These are phyloP conservation scores for Quercus tomentella DNA, from an alignment of 331 rosid genomes.

Conservation along the genomic window DNA sequence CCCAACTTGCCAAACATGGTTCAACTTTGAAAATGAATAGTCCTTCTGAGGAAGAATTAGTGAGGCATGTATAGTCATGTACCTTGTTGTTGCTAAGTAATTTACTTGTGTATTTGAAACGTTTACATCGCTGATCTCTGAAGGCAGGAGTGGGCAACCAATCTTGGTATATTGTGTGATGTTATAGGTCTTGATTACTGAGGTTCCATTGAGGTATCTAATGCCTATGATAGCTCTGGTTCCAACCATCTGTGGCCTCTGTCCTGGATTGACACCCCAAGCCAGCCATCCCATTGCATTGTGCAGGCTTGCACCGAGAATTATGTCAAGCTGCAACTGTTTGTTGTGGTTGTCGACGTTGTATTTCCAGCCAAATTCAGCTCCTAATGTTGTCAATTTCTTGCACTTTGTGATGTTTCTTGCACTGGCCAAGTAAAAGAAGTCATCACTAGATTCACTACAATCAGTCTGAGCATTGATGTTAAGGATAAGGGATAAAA, in stretches of 20 bases:
- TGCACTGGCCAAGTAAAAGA: background rate
- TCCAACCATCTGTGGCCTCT: constrained; percentile 56
- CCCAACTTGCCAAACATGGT: constrained; percentile 88
- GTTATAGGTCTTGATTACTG: constrained; percentile 20
- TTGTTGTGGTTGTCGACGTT: background rate
- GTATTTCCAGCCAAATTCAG: constrained; percentile 61
- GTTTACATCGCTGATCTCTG: background rate
- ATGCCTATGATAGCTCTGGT: constrained; percentile 66
- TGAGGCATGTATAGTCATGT: constrained; percentile 27
- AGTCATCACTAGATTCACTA: background rate
- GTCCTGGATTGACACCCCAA: constrained; percentile 77
- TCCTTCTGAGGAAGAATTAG: constrained; percentile 13
- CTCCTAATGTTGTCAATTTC: constrained; percentile 46
- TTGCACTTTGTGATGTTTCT: constrained; percentile 43
- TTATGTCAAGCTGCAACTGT: constrained; percentile 19
- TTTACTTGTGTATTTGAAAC: background rate
- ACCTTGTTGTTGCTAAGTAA: background rate
- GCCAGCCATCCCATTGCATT: constrained; percentile 47
- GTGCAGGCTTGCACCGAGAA: constrained; percentile 28
- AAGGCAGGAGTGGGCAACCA: constrained; percentile 45
- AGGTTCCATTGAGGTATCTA: background rate
- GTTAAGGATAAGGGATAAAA: constrained; percentile 14
- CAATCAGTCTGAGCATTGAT: background rate
- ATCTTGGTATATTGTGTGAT: constrained; percentile 38
- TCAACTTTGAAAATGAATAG: constrained; percentile 30